Percentiles rank a stretch among this genome's conserved stretches.
Evolutionary conservation across 306 rosid genomes (phyloP).

Genomic region (Vigna radiata): DNA sequence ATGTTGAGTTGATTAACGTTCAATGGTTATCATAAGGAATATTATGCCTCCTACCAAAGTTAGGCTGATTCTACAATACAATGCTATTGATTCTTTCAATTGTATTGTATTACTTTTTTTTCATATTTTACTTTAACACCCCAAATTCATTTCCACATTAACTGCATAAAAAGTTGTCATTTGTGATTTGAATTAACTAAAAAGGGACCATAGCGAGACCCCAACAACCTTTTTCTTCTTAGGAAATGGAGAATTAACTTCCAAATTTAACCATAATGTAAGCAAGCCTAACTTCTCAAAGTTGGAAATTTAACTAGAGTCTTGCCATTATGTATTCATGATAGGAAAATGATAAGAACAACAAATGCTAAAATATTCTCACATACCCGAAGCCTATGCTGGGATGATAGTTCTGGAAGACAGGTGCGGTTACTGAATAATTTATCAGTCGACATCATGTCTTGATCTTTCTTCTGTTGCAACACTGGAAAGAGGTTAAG

Average conservation of each 20-base stretch:
- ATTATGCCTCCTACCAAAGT: background rate
- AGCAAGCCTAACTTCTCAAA: slow-evolving; percentile 6
- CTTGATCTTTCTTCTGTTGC: slow-evolving; percentile 52
- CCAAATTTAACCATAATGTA: slow-evolving; percentile 7
- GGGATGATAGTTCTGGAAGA: slow-evolving; percentile 49
- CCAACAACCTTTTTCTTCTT: background rate
- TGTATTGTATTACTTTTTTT: background rate
- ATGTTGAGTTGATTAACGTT: background rate
- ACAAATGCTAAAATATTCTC: slow-evolving; percentile 2
- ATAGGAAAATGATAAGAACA: background rate
- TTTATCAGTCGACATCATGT: slow-evolving; percentile 36
- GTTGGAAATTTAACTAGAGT: background rate
- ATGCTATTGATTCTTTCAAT: slow-evolving; percentile 5
- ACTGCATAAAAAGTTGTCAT: slow-evolving; percentile 18
- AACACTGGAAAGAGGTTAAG: slow-evolving; percentile 44
- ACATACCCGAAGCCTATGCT: slow-evolving; percentile 61
- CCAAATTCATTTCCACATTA: background rate
- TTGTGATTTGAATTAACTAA: background rate
- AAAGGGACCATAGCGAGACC: too few species aligned
- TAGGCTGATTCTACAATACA: background rate
- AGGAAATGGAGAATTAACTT: background rate
- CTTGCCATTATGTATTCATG: slow-evolving; percentile 5
- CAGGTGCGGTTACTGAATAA: slow-evolving; percentile 31
- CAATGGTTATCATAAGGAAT: background rate
- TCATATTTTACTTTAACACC: background rate